Evolutionary conservation across 2,329 filamentous ascomycete genomes (phyloP).

Genomic region (Ceratocystis variospora): DNA sequence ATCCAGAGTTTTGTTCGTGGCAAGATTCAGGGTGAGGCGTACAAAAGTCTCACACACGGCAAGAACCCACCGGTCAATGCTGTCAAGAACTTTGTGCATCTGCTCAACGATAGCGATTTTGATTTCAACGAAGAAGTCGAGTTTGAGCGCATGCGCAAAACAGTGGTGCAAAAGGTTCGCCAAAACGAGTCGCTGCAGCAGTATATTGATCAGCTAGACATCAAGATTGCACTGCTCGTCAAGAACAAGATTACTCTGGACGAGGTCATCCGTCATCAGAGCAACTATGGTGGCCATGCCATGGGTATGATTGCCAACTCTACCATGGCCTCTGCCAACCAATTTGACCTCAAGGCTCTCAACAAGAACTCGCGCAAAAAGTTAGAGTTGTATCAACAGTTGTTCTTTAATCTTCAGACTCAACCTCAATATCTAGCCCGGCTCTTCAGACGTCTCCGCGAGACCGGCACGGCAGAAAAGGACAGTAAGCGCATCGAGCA

Average conservation of each 20-base stretch:
- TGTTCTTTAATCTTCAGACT: constrained; percentile 94
- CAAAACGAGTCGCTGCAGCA: constrained; percentile 96
- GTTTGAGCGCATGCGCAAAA: constrained; percentile 87
- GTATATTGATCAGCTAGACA: constrained; percentile 95
- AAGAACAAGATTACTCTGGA: constrained; percentile 99
- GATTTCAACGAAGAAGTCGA: constrained; percentile 98
- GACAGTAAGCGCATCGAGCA: constrained; percentile 87
- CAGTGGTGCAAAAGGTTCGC: constrained; percentile 89
- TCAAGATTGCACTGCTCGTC: constrained; percentile 94
- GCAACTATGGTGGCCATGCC: constrained; percentile 83
- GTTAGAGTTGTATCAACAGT: constrained; percentile 89
- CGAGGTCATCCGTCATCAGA: constrained; percentile 93
- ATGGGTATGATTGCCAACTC: constrained; percentile 74
- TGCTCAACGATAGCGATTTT: constrained; percentile 95
- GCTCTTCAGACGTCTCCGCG: constrained; percentile 70
- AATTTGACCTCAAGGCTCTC: constrained; percentile 89
- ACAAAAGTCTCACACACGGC: constrained; percentile 89
- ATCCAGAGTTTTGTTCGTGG: constrained; percentile 93
- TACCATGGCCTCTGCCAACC: constrained; percentile 77
- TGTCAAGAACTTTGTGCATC: constrained; percentile 94
- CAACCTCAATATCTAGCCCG: constrained; percentile 89
- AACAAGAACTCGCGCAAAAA: constrained; percentile 96
- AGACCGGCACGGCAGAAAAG: constrained; percentile 75
- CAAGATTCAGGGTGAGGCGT: constrained; percentile 92
- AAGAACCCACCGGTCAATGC: constrained; percentile 95